Evolutionary conservation across 208 protist species (phyloP).

Genomic region (Acanthamoeba castellanii): DNA sequence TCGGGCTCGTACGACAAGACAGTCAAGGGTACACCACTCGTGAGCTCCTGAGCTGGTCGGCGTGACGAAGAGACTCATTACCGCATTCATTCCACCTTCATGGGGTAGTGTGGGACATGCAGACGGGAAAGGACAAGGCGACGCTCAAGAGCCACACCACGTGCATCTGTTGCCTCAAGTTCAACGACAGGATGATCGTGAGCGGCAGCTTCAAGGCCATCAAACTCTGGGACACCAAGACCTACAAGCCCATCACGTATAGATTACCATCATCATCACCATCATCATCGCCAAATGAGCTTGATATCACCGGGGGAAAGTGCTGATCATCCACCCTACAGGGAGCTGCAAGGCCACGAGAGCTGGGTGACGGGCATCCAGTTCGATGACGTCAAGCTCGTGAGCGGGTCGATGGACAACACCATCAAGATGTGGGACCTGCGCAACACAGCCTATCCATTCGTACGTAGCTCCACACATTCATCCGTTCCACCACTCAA

Average conservation of each 20-base stretch:
- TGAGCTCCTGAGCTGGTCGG: background rate
- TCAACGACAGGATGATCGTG: constrained; percentile 38
- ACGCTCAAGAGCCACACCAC: background rate
- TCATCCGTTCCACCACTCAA: too few relatives aligned
- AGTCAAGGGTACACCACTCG: background rate
- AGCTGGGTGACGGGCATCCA: constrained; percentile 59
- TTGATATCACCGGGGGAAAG: too few relatives aligned
- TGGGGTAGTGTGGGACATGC: constrained; percentile 52
- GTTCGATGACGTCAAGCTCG: constrained; percentile 54
- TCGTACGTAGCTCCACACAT: background rate
- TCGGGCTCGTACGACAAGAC: constrained; percentile 71
- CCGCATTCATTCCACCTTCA: too few relatives aligned
- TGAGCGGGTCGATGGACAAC: constrained; percentile 68
- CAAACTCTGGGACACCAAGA: constrained; percentile 41
- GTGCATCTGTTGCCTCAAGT: constrained; percentile 64
- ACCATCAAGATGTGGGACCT: constrained; percentile 67
- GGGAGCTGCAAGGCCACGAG: constrained; percentile 51
- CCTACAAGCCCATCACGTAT: constrained; percentile 28
- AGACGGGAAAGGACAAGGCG: background rate
- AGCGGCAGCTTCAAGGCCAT: constrained; percentile 62
- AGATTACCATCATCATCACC: background rate
- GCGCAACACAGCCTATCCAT: background rate
- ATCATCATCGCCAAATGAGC: too few relatives aligned
- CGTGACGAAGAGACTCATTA: background rate
- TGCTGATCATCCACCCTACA: background rate